These are phyloP conservation scores for Angophora floribunda DNA, from an alignment of 345 rosid species.

Conservation along the genomic window DNA sequence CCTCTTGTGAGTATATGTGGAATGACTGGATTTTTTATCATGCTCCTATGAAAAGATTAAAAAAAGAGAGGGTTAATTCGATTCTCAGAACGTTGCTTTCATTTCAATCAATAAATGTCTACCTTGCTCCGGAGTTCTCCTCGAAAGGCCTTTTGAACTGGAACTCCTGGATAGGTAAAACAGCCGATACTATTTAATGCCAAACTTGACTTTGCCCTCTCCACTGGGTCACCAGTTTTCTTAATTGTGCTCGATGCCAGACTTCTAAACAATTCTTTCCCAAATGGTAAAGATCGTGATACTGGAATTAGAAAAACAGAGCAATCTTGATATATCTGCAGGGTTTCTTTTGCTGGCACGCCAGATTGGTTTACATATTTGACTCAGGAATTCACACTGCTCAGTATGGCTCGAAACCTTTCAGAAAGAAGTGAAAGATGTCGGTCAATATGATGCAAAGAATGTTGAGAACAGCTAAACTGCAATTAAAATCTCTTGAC, in stretches of 20 bases:
- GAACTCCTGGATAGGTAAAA: neutral
- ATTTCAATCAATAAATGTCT: neutral
- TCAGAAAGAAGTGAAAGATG: neutral
- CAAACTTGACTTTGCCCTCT: neutral
- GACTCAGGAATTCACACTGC: neutral
- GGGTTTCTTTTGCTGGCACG: neutral
- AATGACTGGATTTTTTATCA: neutral
- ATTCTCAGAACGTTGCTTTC: neutral
- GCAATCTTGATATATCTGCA: neutral
- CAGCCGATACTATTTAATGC: rapidly evolving
- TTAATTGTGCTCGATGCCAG: neutral
- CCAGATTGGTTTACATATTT: neutral
- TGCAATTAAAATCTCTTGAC: neutral
- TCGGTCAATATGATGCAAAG: rapidly evolving
- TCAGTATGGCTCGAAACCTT: neutral
- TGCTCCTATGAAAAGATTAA: neutral
- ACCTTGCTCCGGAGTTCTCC: neutral
- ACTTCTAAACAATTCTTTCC: neutral
- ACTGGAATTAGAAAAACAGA: neutral
- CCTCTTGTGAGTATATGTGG: conserved; percentile 25
- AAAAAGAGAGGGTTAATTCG: neutral
- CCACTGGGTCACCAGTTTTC: neutral
- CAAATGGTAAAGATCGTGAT: neutral
- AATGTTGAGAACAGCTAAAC: neutral
- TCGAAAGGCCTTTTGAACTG: neutral